Percentiles rank a stretch among this genome's conserved stretches.
These are phyloP conservation scores for Candida chilensis DNA, from an alignment of 805 yeast species.

Conservation along the genomic window DNA sequence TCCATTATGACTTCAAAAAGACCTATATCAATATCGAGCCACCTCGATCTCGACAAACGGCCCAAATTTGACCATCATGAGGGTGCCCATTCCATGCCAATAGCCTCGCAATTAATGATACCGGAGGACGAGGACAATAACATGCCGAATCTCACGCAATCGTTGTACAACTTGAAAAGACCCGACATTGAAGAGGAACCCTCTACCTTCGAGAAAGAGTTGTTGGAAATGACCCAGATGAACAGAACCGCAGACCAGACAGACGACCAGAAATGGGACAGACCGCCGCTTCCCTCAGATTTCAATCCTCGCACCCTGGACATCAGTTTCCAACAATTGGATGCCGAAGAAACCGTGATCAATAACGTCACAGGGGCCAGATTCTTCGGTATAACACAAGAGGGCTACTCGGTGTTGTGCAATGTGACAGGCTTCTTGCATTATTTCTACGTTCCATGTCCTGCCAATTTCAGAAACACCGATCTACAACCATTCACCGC, in stretches of 20 bases:
- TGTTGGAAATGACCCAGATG: conserved; percentile 29
- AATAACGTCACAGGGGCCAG: conserved; percentile 60
- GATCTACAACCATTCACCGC: conserved; percentile 39
- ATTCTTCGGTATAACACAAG: conserved; percentile 86
- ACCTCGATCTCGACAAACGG: no score
- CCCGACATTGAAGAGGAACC: conserved; percentile 20
- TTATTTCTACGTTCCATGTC: conserved; percentile 88
- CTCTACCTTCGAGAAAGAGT: conserved; percentile 44
- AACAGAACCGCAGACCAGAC: not conserved
- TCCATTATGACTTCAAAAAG: no score
- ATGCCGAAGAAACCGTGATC: conserved; percentile 75
- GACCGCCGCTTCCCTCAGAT: conserved; percentile 45
- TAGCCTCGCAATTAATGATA: not conserved
- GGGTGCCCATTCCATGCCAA: not conserved
- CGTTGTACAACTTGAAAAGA: no score
- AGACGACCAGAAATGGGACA: conserved; percentile 31
- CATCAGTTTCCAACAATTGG: conserved; percentile 81
- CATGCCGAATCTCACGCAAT: no score
- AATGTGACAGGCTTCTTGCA: conserved; percentile 85
- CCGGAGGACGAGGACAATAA: no score
- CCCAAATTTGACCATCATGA: not conserved
- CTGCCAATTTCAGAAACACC: conserved; percentile 56
- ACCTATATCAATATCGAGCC: no score
- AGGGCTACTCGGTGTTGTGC: conserved; percentile 85
- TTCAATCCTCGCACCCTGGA: conserved; percentile 42